Evolutionary conservation across 331 rosid genomes (phyloP), one percentile per base, ranked within the genome.

Genomic region (Quercus phellos): DNA sequence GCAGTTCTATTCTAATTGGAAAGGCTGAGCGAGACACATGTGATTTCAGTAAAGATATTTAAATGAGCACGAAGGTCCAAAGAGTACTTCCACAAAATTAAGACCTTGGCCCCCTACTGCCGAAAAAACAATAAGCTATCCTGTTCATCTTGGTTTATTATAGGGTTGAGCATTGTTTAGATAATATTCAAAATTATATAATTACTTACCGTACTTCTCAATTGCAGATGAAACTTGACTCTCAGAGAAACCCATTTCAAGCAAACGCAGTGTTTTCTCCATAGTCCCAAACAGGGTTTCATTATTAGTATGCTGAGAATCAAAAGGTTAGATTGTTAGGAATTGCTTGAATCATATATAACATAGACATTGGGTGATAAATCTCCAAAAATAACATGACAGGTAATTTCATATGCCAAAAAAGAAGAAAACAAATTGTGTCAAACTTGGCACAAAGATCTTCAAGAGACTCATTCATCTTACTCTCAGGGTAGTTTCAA

Each of bases 241-340:
- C 89, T 94, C 98, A 26, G 96, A 88, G 85, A 94, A 94, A 64
- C 99, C 99, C 96, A 94, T 94, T 85, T 92, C 93, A 78, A 94
- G 93, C 88, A 94, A 86, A 13, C 82, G 87, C 73, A 94, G 90
- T 11, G 98, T 88, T 86, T 88, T 92, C 78, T 88, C 97, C 99
- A 92, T 94, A 55, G 92, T 90, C 75, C 96, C 98, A 79, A 78
- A 94, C 75, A 94, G 85, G 64, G 86, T 85, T 78, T 94, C 99
- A 72, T 94, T 76, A 73, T 54, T 90, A 24, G 67, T 6, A 46
- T 54, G 81, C 99, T 94, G 90, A 42, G 30, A 84, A 78, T 46
- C 67, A 73, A 50, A 59, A 73, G 66, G 81, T 69, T 55, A 24
- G 27, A 78, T 24, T 51, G 70, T 35, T 73, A 68, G 70, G 22